Base-by-base conservation (phyloP, 495 filamentous ascomycete genomes). In the Lindgomyces ingoldianus region DNA sequence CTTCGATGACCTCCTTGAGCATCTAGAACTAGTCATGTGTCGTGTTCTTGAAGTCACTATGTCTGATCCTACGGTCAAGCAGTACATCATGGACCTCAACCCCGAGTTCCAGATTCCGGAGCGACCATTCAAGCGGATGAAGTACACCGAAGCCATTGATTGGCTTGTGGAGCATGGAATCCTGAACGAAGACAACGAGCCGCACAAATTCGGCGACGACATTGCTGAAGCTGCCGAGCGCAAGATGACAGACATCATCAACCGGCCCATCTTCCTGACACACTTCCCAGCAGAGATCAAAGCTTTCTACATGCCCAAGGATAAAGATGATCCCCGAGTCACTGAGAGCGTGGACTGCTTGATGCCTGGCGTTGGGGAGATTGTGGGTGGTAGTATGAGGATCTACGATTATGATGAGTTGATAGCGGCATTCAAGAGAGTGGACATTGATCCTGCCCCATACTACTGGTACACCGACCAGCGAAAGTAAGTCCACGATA, bases 401-500 rank as follows among this genome's bases (percentile, higher is more conserved):
- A 96, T 98, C 84, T 84, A 92, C 60, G 85, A 90, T 67, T 91
- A 92, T 70, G 87, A 95, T n/a, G 92, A 98, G 80, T 75, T 98
- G 70, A 88, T 98, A 80, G 86, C 80, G 45, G 94, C 90, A 4
- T 98, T 95, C 76, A 85, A 89, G 78, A 84, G 89, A 63, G 89
- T 96, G 74, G 89, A 87, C 49, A 96, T 98, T 72, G 85, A 87
- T 52, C 85, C 89, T 26, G 85, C 85, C 73, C 87, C 89, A 14
- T 98, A 98, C 77, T 98, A 96, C 83, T 98, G 94, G 94, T 99
- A 96, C 80, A 97, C 91, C 10, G 94, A 98, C 78, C 91, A 96
- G 85, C 83, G 94, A 70, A 96, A 96, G 91, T 95, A 78, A 83
- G 91, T 89, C 11, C 0, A 10, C 1, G 9, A 1, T 30, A 25